These are phyloP conservation scores for Aspergillus pseudotamarii DNA, from an alignment of 2,329 filamentous ascomycete genomes.

Conservation along the genomic window DNA sequence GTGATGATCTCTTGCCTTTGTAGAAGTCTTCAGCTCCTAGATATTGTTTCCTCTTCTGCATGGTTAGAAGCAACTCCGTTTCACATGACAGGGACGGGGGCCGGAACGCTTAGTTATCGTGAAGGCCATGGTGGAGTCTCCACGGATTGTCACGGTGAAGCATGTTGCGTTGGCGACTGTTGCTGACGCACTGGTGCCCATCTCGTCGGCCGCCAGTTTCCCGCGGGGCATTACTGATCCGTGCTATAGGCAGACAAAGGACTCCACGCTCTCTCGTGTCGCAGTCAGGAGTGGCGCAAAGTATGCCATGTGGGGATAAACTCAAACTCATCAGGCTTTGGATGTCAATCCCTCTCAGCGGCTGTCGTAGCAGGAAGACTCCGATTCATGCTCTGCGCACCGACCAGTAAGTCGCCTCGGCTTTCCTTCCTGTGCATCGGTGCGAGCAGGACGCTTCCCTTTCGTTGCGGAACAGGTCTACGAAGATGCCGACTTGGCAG, in stretches of 20 bases:
- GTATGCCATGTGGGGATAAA: not conserved
- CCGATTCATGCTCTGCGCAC: not conserved
- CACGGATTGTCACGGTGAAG: not conserved
- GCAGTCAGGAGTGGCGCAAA: not conserved
- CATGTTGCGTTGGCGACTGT: not conserved
- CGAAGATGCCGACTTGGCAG: not conserved
- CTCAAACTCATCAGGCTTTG: not conserved
- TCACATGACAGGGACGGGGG: not conserved
- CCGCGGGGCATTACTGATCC: conserved; percentile 2
- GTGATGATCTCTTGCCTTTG: not conserved
- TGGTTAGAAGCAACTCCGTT: not conserved
- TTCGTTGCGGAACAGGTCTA: not conserved
- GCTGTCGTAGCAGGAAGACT: not conserved
- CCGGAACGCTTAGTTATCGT: not conserved
- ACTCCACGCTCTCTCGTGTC: not conserved
- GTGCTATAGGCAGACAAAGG: not conserved
- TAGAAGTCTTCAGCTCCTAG: conserved; percentile 8
- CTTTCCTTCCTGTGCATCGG: not conserved
- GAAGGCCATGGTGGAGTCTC: not conserved
- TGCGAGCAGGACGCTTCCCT: not conserved
- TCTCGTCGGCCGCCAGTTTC: not conserved
- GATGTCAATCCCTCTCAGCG: not conserved
- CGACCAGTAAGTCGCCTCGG: not conserved
- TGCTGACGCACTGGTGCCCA: conserved; percentile 4
- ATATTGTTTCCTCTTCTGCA: conserved; percentile 6